Base-by-base conservation (phyloP, 78 protist species). In the Mantamonas sphyraenae region DNA sequence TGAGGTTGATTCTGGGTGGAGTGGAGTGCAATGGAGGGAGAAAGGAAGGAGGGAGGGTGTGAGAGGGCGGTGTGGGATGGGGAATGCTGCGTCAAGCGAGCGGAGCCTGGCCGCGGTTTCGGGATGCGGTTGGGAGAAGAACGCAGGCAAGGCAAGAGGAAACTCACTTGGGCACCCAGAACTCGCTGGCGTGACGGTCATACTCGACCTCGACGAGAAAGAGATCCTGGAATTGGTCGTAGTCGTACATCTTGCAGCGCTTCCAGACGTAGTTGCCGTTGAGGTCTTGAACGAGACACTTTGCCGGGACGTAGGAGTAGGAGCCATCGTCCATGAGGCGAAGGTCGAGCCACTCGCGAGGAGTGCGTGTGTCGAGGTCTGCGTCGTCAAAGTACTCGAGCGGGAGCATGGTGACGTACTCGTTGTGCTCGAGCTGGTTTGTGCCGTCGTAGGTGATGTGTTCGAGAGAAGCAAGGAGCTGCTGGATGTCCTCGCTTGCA, bases 1-100 rank as follows among this genome's bases (percentile, higher is more conserved):
- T 16, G 37, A 73, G n/a, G 20, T 33, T 1, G 30, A 73, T 62
- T 35, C 83, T 60, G 31, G 83, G 2, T 10, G 20, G 33, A 57
- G 37, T n/a, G 7, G 35, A 37, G 1, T 14, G 70, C 17, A 24
- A 20, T 33, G 24, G 17, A 38, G 38, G 0, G 3, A 20, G 17
- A 14, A 5, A 5, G 35, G 26, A 45, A 33, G 45, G 35, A 2
- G 51, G 56, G 26, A 5, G 3, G 51, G 34, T 37, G 33, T 30
- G 35, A n/a, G 24, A 8, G 24, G 47, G 67, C 47, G 30, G 30
- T 20, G 38, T 30, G 2, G 38, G 9, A 9, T 53, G 59, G 9
- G 31, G 59, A 22, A 22, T 53, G 5, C n/a, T 53, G 59, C n/a
- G 9, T 9, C 59, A 22, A 22, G 9, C 19, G 9, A 9, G 10